phyloP scores from a whole-genome alignment of 352 stramenopile species.

The Phytopythium cucurbitacearum region DNA sequence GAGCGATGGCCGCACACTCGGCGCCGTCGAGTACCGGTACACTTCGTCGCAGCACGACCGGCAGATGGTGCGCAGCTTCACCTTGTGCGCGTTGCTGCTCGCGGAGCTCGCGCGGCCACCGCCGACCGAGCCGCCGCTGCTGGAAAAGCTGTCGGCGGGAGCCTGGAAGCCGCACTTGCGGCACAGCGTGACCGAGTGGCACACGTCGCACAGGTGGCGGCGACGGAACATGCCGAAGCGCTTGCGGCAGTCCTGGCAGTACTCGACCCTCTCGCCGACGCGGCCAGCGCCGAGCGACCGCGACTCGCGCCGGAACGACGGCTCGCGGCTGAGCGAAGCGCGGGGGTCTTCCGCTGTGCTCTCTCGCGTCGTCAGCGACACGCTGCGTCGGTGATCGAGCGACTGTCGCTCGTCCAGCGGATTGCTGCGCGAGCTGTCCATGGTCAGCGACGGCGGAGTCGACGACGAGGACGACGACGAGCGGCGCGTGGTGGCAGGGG shows the following conservation, averaged over 20 bases:
- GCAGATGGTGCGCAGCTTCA: conserved; percentile 49
- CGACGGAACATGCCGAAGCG: conserved; percentile 63
- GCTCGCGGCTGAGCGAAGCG: neutral
- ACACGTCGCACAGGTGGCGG: conserved; percentile 51
- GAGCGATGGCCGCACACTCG: conserved; percentile 20
- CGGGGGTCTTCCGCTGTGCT: conserved; percentile 4
- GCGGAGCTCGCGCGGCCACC: conserved; percentile 20
- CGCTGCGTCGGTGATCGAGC: neutral
- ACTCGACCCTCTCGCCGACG: conserved; percentile 21
- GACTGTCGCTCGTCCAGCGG: conserved; percentile 9
- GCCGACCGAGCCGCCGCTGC: conserved; percentile 11
- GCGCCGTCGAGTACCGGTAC: conserved; percentile 40
- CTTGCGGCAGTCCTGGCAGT: conserved; percentile 50
- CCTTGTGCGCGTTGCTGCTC: conserved; percentile 29
- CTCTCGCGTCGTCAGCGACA: conserved; percentile 5
- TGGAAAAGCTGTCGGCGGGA: conserved; percentile 34
- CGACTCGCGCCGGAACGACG: conserved; percentile 18
- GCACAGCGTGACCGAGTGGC: conserved; percentile 46
- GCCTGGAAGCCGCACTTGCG: conserved; percentile 53
- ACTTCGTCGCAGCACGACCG: conserved; percentile 42
- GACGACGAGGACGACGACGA: conserved; percentile 31
- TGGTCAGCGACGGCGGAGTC: conserved; percentile 19
- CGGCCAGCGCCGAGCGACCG: conserved; percentile 10
- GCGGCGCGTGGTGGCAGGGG: conserved; percentile 11
- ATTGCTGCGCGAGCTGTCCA: conserved; percentile 22